These are phyloP conservation scores for Porpolomopsis calyptriformis DNA, from an alignment of 768 basidiomycete species.

Conservation along the genomic window DNA sequence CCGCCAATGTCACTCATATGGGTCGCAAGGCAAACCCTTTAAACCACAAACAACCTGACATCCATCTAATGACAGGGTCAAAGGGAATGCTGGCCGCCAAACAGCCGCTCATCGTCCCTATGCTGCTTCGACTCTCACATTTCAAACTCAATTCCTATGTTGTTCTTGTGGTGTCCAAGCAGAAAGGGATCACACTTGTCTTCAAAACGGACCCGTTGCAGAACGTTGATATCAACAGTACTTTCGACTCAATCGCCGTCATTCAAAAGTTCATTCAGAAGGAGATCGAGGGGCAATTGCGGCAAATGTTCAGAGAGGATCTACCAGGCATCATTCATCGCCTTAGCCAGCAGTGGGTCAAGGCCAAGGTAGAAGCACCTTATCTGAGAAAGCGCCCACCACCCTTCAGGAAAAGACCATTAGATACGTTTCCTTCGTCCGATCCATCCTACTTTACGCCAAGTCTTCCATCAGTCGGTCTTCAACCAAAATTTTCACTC, in stretches of 20 bases:
- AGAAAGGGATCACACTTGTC: constrained; percentile 96
- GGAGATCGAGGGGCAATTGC: constrained; percentile 92
- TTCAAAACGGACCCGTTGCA: constrained; percentile 99
- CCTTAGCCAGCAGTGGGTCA: constrained; percentile 92
- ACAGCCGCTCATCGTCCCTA: constrained; percentile 92
- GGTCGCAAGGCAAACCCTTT: constrained; percentile 76
- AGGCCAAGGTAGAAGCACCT: constrained; percentile 87
- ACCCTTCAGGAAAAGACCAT: constrained; percentile 20
- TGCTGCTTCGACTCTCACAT: constrained; percentile 94
- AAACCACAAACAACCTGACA: constrained; percentile 85
- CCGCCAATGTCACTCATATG: not conserved
- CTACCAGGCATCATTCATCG: constrained; percentile 94
- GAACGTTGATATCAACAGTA: constrained; percentile 94
- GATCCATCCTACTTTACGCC: constrained; percentile 21
- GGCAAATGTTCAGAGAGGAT: constrained; percentile 98
- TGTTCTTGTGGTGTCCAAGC: constrained; percentile 93
- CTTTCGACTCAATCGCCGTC: constrained; percentile 95
- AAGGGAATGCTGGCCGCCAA: constrained; percentile 88
- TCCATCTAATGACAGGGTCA: constrained; percentile 75
- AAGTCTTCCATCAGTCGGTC: constrained; percentile 9
- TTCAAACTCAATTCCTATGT: constrained; percentile 92
- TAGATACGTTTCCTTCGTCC: constrained; percentile 34
- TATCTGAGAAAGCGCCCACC: constrained; percentile 54
- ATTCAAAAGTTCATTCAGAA: constrained; percentile 96
- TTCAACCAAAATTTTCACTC: constrained; percentile 17